Evolutionary conservation across 805 yeast genomes (phyloP).

Genomic region (Saturnispora hagleri): DNA sequence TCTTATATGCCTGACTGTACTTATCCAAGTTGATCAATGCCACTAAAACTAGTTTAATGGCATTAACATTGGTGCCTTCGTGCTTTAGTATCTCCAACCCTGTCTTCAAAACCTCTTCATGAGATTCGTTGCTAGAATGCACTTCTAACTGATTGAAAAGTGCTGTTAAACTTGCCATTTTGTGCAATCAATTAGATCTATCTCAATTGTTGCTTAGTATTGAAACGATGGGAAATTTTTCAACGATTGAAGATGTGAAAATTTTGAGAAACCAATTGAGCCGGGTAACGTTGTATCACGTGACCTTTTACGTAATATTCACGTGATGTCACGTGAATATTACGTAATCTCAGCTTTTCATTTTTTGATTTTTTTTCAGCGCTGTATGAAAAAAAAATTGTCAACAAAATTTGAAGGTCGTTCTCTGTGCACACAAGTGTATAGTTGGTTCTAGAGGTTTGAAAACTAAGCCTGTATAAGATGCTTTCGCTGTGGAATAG

Average conservation of each 20-base stretch:
- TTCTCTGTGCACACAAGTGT: background rate
- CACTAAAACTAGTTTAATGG: slow-evolving; percentile 37
- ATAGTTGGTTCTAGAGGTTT: background rate
- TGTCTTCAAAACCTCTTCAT: slow-evolving; percentile 26
- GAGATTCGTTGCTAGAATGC: slow-evolving; percentile 29
- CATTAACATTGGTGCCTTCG: slow-evolving; percentile 23
- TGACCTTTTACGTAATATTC: background rate
- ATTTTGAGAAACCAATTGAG: background rate
- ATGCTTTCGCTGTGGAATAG: slow-evolving; percentile 1
- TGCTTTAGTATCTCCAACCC: slow-evolving; percentile 23
- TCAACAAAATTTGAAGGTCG: background rate
- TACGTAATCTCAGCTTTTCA: background rate
- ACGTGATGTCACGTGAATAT: background rate
- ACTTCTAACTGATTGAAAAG: slow-evolving; percentile 30
- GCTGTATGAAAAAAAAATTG: background rate
- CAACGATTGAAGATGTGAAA: background rate
- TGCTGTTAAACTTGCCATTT: slow-evolving; percentile 15
- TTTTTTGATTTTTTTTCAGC: background rate
- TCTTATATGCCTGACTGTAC: slow-evolving; percentile 38
- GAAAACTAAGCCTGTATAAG: background rate
- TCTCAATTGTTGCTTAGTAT: background rate
- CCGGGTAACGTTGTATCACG: background rate
- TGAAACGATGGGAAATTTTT: background rate
- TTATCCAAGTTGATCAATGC: slow-evolving; percentile 53
- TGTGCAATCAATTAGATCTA: background rate